Percentiles rank a stretch among this genome's conserved stretches.
Evolutionary conservation across 2,329 filamentous ascomycete species (phyloP).

Genomic region (Drechmeria coniospora): DNA sequence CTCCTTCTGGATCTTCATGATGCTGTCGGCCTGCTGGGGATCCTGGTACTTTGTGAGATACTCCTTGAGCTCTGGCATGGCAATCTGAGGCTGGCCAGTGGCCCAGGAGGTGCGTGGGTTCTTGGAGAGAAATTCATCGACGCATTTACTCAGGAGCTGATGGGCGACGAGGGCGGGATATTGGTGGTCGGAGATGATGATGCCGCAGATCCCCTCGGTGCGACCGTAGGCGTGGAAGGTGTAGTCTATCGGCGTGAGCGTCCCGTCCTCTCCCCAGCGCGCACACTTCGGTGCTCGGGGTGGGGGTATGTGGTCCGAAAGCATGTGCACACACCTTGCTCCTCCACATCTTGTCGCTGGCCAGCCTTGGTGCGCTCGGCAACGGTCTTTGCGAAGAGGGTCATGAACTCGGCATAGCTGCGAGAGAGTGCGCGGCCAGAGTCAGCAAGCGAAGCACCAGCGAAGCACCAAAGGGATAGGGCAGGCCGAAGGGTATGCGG

Average conservation of each 20-base stretch:
- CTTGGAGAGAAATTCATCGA: conserved; percentile 72
- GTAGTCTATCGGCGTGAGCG: conserved; percentile 32
- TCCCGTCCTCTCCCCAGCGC: too few relatives aligned
- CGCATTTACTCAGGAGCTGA: conserved; percentile 68
- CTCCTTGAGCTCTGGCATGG: conserved; percentile 62
- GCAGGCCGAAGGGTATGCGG: not conserved
- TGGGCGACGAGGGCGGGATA: conserved; percentile 72
- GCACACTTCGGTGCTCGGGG: too few relatives aligned
- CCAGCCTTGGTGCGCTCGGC: conserved; percentile 73
- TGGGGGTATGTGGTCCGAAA: not conserved
- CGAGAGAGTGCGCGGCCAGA: conserved; percentile 5
- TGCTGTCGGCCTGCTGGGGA: conserved; percentile 75
- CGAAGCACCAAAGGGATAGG: too few relatives aligned
- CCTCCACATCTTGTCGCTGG: conserved; percentile 71
- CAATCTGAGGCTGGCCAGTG: conserved; percentile 34
- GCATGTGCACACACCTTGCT: conserved; percentile 43
- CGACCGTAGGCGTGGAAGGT: conserved; percentile 66
- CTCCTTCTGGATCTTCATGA: conserved; percentile 91
- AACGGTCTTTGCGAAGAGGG: conserved; percentile 71
- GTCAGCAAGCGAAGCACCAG: too few relatives aligned
- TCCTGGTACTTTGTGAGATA: conserved; percentile 68
- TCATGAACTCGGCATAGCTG: conserved; percentile 53
- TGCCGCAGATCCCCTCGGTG: conserved; percentile 57
- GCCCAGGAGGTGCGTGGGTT: conserved; percentile 58
- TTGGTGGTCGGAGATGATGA: conserved; percentile 63